Conservation (phyloP, 75 land plant genomes). For the Isoetes taiwanensis region DNA sequence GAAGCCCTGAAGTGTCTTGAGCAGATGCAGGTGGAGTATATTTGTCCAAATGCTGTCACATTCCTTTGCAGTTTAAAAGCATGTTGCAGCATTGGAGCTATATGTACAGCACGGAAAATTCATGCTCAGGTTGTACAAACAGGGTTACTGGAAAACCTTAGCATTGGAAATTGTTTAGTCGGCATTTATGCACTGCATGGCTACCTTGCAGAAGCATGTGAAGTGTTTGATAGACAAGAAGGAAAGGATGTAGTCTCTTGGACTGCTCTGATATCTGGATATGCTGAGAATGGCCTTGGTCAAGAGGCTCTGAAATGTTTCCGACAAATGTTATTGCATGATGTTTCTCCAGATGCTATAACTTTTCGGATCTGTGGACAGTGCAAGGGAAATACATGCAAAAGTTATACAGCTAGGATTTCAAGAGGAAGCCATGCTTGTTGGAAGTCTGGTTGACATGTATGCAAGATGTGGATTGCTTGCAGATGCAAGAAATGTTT, state of each 20-base stretch:
- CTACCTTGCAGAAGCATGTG: conserved; percentile 17
- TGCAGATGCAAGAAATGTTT: conserved; percentile 14
- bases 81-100: background rate
- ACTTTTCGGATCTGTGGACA: background rate
- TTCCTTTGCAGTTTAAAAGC: background rate
- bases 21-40: background rate
- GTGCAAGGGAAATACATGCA: conserved; percentile 1
- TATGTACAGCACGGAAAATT: background rate
- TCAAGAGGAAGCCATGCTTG: conserved; percentile 10
- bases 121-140: background rate
- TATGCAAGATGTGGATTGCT: conserved; percentile 32
- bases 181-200: conserved; percentile 26
- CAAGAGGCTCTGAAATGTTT: background rate
- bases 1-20: background rate
- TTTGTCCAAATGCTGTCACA: background rate
- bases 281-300: conserved; percentile 8
- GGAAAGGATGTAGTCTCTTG: conserved; percentile 11
- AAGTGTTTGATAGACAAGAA: conserved; percentile 16
- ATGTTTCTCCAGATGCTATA: background rate
- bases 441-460: conserved; percentile 38
- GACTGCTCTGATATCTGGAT: background rate
- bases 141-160: conserved; percentile 2
- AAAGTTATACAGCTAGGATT: background rate
- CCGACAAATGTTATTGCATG: background rate
- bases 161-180: background rate